Conservation (phyloP, 176 grass and related monocot genomes). For the Hordeum marinum region DNA sequence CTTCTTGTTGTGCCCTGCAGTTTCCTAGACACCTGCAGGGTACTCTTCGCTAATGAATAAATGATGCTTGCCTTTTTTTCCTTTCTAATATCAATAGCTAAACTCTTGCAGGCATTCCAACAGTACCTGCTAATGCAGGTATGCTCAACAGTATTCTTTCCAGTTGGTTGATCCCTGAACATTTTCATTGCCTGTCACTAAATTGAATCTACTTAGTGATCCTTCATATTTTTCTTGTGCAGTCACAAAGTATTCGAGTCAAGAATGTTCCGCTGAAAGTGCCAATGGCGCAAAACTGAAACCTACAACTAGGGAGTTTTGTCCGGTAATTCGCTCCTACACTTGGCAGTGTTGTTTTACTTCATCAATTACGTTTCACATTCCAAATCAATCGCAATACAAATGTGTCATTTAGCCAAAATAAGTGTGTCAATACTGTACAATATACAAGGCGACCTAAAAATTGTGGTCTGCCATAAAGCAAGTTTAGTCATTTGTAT, state of each 20-base stretch:
- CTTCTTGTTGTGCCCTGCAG: not conserved
- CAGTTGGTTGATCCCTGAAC: not conserved
- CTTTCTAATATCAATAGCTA: not conserved
- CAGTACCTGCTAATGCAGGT: not conserved
- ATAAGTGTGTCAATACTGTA: not conserved
- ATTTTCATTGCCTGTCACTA: not conserved
- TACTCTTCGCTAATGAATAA: not conserved
- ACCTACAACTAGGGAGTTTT: not conserved
- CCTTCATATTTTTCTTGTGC: not conserved
- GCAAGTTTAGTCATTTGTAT: too few species aligned
- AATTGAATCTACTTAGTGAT: not conserved
- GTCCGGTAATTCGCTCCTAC: not conserved
- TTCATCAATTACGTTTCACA: not conserved
- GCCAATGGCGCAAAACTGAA: not conserved
- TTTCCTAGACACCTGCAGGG: not conserved
- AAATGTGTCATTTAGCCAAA: not conserved
- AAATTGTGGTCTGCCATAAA: not conserved
- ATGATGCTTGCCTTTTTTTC: not conserved
- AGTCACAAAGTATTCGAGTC: not conserved
- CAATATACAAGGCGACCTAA: not conserved
- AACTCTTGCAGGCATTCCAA: not conserved
- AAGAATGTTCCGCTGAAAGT: not conserved
- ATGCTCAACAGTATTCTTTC: not conserved
- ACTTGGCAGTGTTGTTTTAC: not conserved
- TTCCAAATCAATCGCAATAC: not conserved